phyloP scores from a whole-genome alignment of 2,329 filamentous ascomycete species.

The Hypoxylon sp. region DNA sequence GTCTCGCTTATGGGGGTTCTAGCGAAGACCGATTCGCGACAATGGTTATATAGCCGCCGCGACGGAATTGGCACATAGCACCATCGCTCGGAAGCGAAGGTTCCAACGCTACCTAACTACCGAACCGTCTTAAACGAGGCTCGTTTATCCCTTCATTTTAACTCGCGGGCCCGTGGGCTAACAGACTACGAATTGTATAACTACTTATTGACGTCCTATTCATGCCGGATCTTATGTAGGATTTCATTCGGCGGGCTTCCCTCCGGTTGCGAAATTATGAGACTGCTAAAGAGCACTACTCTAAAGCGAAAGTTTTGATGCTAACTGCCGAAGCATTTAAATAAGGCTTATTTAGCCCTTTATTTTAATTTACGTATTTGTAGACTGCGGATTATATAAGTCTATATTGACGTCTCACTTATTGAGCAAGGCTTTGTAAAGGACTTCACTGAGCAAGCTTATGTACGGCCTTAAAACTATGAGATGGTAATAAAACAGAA shows the following conservation, averaged over 20 bases:
- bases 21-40: conserved; percentile 15
- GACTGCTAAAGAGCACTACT: conserved; percentile 9
- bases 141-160: conserved; percentile 20
- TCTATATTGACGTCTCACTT: conserved; percentile 17
- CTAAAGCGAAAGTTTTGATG: conserved; percentile 3
- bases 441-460: conserved; percentile 15
- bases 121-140: conserved; percentile 12
- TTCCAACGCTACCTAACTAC: conserved; percentile 14
- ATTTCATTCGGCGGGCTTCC: conserved; percentile 13
- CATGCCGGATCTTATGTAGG: conserved; percentile 5
- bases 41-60: conserved; percentile 20
- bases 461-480: neutral
- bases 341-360: conserved; percentile 15
- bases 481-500: too few relatives aligned
- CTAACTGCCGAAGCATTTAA: conserved; percentile 19
- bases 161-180: neutral
- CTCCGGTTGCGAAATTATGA: conserved; percentile 12
- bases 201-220: conserved; percentile 14
- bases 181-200: neutral
- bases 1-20: conserved; percentile 11
- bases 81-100: conserved; percentile 11
- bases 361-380: conserved; percentile 7
- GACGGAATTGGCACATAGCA: conserved; percentile 4
- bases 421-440: neutral
- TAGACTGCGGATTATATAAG: conserved; percentile 1